A percentile compares a stretch with the other conserved stretches of the same genome.
Evolutionary conservation across 352 stramenopile species (phyloP).

Genomic region (Plasmopara viticola): DNA sequence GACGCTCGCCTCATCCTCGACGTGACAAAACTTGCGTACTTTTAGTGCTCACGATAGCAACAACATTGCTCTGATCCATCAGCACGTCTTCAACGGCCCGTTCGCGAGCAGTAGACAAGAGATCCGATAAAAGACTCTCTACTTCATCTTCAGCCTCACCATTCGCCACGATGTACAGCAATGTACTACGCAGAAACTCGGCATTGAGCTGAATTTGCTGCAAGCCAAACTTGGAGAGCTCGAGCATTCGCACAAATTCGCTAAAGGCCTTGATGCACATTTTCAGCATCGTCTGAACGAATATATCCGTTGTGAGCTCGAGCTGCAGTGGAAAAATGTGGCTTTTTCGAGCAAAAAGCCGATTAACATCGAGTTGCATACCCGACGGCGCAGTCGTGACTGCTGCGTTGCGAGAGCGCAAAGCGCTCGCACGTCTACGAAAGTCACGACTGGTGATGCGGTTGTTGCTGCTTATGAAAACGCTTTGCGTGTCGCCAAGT

Average conservation of each 20-base stretch:
- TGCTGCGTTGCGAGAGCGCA: conserved; percentile 47
- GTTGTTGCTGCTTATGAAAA: conserved; percentile 35
- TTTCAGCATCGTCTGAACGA: conserved; percentile 67
- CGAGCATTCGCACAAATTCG: conserved; percentile 54
- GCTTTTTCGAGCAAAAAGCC: conserved; percentile 78
- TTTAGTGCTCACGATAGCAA: conserved; percentile 79
- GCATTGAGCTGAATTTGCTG: conserved; percentile 80
- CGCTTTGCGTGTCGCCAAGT: conserved; percentile 53
- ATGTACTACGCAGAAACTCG: conserved; percentile 57
- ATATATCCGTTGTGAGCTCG: conserved; percentile 53
- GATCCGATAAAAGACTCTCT: conserved; percentile 65
- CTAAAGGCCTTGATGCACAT: conserved; percentile 73
- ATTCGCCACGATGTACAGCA: conserved; percentile 44
- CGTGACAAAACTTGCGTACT: conserved; percentile 62
- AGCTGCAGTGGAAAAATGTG: conserved; percentile 48
- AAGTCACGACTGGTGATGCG: conserved; percentile 57
- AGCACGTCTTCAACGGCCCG: conserved; percentile 51
- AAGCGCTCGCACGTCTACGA: conserved; percentile 42
- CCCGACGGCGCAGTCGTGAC: conserved; percentile 24
- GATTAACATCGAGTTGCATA: conserved; percentile 75
- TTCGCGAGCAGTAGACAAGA: conserved; percentile 72
- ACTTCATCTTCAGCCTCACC: conserved; percentile 48
- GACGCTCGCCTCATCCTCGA: conserved; percentile 21
- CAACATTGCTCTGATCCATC: conserved; percentile 80
- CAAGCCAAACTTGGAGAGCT: conserved; percentile 59